Conservation (phyloP, 441 rosid species). For the Metrosideros polymorpha region DNA sequence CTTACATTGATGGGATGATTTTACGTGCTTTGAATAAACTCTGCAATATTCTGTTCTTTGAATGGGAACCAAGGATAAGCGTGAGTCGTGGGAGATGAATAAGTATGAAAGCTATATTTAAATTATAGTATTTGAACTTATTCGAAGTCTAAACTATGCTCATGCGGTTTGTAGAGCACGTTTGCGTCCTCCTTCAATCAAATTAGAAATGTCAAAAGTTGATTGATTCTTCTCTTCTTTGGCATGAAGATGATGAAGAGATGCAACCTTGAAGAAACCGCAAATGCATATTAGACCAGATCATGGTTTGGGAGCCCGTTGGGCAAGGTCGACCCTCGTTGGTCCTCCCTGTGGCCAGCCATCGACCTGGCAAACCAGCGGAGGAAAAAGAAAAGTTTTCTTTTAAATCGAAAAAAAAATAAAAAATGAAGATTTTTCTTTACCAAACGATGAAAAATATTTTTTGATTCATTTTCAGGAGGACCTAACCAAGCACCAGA, state of each 20-base stretch:
- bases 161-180: not conserved
- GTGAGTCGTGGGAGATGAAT: not conserved
- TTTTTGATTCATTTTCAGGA: no score
- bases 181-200: not conserved
- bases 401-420: no score
- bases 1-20: not conserved
- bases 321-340: no score
- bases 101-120: not conserved
- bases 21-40: not conserved
- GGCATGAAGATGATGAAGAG: not conserved
- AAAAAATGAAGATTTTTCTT: no score
- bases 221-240: not conserved
- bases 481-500: no score
- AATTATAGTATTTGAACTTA: not conserved
- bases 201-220: not conserved
- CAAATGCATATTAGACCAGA: not conserved
- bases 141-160: not conserved
- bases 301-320: no score
- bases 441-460: no score
- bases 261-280: not conserved
- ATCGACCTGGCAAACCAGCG: no score
- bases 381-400: no score
- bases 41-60: not conserved
- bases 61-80: not conserved
- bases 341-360: no score